A percentile compares a stretch with the other conserved stretches of the same genome.
Conservation (phyloP, 495 filamentous ascomycete species). For the Xanthoparmelia taractica region DNA sequence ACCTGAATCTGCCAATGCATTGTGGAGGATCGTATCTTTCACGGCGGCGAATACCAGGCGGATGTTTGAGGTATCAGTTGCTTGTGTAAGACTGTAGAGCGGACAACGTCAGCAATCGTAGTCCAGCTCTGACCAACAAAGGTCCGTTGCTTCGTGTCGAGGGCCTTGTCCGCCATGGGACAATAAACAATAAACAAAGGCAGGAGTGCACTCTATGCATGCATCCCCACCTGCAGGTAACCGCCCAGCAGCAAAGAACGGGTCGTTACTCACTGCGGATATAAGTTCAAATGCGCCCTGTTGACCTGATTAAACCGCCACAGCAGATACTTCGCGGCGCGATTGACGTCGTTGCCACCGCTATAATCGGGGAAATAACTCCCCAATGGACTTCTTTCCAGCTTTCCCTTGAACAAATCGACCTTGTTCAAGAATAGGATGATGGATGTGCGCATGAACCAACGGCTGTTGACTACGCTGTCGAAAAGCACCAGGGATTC, state of each 20-base stretch:
- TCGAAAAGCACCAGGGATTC: constrained; percentile 96
- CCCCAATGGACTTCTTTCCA: constrained; percentile 76
- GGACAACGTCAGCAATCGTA: constrained; percentile 4
- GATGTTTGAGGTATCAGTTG: constrained; percentile 97
- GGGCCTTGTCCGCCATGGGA: not conserved
- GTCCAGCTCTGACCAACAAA: not conserved
- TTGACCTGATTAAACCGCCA: constrained; percentile 99
- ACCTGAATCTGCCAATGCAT: constrained; percentile 94
- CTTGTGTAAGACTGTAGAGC: constrained; percentile 76
- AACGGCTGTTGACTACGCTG: constrained; percentile 95
- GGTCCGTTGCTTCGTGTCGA: not conserved
- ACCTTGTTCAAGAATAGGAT: constrained; percentile 98
- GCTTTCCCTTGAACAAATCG: constrained; percentile 91
- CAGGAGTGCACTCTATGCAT: not conserved
- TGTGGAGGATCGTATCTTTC: constrained; percentile 97
- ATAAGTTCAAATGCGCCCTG: constrained; percentile 88
- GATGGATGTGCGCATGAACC: constrained; percentile 98
- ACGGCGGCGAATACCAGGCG: constrained; percentile 95
- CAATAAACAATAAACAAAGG: not conserved
- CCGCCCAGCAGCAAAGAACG: constrained; percentile 29
- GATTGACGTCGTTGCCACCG: constrained; percentile 93
- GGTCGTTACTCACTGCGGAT: constrained; percentile 74
- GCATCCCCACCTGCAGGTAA: constrained; percentile 7
- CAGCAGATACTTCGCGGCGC: constrained; percentile 92
- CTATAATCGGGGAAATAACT: constrained; percentile 98